Evolutionary conservation across 495 filamentous ascomycete species (phyloP), one percentile per base, ranked within the genome.

Genomic region (Penicillium lividum): DNA sequence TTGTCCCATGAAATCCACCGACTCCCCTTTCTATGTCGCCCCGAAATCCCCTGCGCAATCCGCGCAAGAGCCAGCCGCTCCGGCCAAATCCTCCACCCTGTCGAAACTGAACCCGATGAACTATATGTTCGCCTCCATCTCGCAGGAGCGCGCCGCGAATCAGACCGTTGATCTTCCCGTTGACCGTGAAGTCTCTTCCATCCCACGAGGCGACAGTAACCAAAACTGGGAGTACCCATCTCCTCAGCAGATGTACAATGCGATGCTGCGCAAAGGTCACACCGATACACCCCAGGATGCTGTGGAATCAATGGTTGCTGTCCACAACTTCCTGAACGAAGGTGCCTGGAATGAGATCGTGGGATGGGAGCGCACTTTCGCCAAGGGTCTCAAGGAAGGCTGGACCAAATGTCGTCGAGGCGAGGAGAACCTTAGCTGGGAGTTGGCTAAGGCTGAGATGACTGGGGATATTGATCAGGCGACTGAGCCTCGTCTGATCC

Each of bases 211-310:
- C 60, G 84, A 87, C 63, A 57, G 73, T 7, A 77, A 83, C 16
- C 85, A 86, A 11, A 94, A 91, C 66, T 98, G 94, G 94, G 95
- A 97, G 71, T 98, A 98, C 68, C 95, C 94, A 0, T 97, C 92
- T 0, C 93, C 95, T 9, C 95, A 98, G 75, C 94, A 98, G 71
- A 98, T 98, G 94, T 98, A 97, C 77, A 99, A 98, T 67, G 94
- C 95, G 0, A 87, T 98, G 79, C 75, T 96, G 53, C 87, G 95
- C 51, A 98, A 99, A 73, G 94, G 94, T 18, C 91, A 96, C 73
- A 93, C 90, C 0, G 92, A 97, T 67, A 97, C 93, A 0, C 92
- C 94, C 46, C 84, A 89, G 56, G 92, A 93, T 53, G 91, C 91
- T 0, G 93, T 98, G n/a, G 92, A 97, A 74, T 84, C 85, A 53